Evolutionary conservation across 768 basidiomycete species (phyloP).

Genomic region (Suillus paluster): DNA sequence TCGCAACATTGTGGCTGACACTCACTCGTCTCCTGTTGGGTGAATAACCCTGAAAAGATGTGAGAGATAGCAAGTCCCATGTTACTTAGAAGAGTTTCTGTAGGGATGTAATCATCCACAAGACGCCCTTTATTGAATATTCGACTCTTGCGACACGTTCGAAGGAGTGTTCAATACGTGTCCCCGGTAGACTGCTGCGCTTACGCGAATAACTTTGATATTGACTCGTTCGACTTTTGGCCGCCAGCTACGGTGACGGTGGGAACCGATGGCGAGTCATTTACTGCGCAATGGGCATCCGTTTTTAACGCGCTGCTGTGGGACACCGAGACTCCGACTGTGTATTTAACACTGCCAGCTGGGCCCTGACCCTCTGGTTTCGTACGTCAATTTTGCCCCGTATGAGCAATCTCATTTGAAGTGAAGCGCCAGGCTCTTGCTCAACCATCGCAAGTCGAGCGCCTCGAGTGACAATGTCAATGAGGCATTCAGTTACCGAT

Average conservation of each 20-base stretch:
- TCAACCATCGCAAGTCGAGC: no score
- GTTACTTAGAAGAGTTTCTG: background rate
- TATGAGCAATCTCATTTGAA: no score
- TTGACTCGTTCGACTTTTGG: background rate
- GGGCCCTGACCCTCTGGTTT: background rate
- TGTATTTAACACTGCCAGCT: background rate
- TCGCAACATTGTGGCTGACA: background rate
- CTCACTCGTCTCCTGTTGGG: background rate
- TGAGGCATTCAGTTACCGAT: background rate
- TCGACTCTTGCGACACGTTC: background rate
- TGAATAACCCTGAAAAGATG: background rate
- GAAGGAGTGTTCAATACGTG: background rate
- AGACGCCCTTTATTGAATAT: background rate
- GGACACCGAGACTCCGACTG: background rate
- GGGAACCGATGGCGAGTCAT: background rate
- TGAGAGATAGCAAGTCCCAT: slow-evolving; percentile 1
- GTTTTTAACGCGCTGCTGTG: background rate
- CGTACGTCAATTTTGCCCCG: background rate
- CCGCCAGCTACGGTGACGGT: background rate
- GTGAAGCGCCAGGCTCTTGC: no score
- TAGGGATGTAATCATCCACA: background rate
- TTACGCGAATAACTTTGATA: background rate
- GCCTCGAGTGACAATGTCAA: background rate
- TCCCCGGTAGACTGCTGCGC: background rate
- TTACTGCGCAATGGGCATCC: background rate